phyloP scores from a whole-genome alignment of 495 filamentous ascomycete genomes.

The Hyaloscypha variabilis region DNA sequence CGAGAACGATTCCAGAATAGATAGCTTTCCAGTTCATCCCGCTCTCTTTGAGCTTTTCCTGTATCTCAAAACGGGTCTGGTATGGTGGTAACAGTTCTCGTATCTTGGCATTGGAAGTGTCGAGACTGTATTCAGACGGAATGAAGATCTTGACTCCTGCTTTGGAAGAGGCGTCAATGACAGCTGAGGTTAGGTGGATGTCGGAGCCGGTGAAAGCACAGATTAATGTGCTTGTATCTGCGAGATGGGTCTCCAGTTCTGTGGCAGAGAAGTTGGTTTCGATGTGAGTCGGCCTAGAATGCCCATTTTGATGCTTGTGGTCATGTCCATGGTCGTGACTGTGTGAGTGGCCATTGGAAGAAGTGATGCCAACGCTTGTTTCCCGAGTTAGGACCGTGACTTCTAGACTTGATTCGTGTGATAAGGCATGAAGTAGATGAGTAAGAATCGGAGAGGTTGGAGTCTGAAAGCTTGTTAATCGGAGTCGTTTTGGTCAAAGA shows the following conservation, averaged over 20 bases:
- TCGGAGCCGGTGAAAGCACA: slow-evolving; percentile 21
- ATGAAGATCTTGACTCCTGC: slow-evolving; percentile 36
- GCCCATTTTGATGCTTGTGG: not conserved
- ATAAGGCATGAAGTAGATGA: slow-evolving; percentile 13
- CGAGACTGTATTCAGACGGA: slow-evolving; percentile 38
- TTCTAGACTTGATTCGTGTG: not conserved
- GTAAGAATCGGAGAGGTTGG: slow-evolving; percentile 21
- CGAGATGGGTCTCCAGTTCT: not conserved
- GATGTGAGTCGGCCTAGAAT: slow-evolving; percentile 3
- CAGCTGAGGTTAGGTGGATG: slow-evolving; percentile 18
- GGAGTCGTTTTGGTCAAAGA: not conserved
- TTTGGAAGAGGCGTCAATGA: slow-evolving; percentile 32
- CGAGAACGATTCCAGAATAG: slow-evolving; percentile 19
- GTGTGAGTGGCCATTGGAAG: slow-evolving; percentile 6
- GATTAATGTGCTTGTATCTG: slow-evolving; percentile 9
- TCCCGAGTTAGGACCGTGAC: slow-evolving; percentile 20
- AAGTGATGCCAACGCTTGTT: slow-evolving; percentile 1
- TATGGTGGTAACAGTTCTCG: slow-evolving; percentile 30
- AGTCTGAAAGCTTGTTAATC: slow-evolving; percentile 9
- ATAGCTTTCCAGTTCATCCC: slow-evolving; percentile 20
- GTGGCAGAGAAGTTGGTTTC: slow-evolving; percentile 11
- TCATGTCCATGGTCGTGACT: not conserved
- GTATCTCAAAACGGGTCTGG: slow-evolving; percentile 13
- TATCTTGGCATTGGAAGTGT: slow-evolving; percentile 27
- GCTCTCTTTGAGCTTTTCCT: slow-evolving; percentile 10